phyloP scores from a whole-genome alignment of 192 early-diverging fungal genomes.

The Dissophora globulifera region DNA sequence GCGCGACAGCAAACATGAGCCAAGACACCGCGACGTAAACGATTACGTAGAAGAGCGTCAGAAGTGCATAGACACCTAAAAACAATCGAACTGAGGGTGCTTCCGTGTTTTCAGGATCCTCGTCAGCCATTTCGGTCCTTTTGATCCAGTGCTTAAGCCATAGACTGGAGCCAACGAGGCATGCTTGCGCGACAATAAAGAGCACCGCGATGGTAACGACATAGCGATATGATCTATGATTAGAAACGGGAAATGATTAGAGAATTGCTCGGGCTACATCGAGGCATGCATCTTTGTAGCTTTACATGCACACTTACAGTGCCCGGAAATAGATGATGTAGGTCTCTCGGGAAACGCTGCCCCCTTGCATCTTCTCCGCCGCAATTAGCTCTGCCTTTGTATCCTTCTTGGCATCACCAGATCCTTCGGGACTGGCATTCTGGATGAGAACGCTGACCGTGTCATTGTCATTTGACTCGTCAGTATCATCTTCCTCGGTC shows the following conservation, averaged over 20 bases:
- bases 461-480: background rate
- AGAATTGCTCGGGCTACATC: too few relatives aligned
- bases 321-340: background rate
- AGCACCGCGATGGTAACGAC: constrained; percentile 60
- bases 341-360: background rate
- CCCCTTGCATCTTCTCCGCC: constrained; percentile 11
- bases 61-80: constrained; percentile 22
- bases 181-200: constrained; percentile 54
- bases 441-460: background rate
- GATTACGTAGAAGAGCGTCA: constrained; percentile 24
- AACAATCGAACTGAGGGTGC: constrained; percentile 14
- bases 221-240: constrained; percentile 29
- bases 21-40: constrained; percentile 15
- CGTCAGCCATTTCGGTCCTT: background rate
- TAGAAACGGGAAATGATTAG: too few relatives aligned
- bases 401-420: constrained; percentile 18
- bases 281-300: too few relatives aligned
- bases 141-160: constrained; percentile 71
- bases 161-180: constrained; percentile 60
- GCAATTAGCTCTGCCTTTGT: constrained; percentile 16
- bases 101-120: background rate
- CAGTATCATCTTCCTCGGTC: background rate
- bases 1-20: constrained; percentile 16
- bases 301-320: constrained; percentile 4
- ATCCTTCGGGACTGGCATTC: background rate